phyloP scores from a whole-genome alignment of 345 rosid genomes.

The Diplotaxis tenuifolia region DNA sequence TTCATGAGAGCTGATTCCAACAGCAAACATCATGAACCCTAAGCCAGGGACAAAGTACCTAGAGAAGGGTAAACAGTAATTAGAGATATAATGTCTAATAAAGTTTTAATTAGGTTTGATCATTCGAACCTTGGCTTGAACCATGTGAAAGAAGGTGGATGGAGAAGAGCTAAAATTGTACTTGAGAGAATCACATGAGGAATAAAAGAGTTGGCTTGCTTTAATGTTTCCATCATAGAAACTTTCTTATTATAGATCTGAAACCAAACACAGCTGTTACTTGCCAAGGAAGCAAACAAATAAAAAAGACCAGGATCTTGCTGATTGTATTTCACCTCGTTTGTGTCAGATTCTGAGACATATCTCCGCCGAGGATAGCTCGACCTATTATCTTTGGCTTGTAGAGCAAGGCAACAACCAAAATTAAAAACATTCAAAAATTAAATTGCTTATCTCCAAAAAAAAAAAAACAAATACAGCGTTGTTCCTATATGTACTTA shows the following conservation, averaged over 20 bases:
- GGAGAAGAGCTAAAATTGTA: constrained; percentile 76
- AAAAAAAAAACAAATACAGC: constrained; percentile 8
- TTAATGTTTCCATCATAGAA: constrained; percentile 53
- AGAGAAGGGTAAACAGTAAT: not conserved
- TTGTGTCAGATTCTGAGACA: constrained; percentile 39
- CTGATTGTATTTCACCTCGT: constrained; percentile 41
- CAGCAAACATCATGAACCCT: constrained; percentile 97
- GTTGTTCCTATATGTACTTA: constrained; percentile 12
- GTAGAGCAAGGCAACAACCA: not conserved
- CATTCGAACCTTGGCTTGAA: constrained; percentile 77
- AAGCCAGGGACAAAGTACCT: constrained; percentile 97
- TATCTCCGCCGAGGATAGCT: constrained; percentile 37
- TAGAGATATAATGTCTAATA: not conserved
- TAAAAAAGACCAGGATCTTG: not conserved
- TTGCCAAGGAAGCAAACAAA: constrained; percentile 12
- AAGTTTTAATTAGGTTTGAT: not conserved
- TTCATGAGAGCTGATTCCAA: constrained; percentile 84
- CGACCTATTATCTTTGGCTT: constrained; percentile 34
- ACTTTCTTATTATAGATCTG: constrained; percentile 41
- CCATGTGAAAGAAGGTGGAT: constrained; percentile 94
- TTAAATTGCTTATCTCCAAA: not conserved
- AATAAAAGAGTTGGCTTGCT: constrained; percentile 67
- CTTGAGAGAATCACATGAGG: constrained; percentile 82
- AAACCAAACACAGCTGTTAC: constrained; percentile 21
- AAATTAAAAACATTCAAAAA: too few relatives aligned